Base-by-base conservation (phyloP, 2,329 filamentous ascomycete genomes). In the Ceratocystis eucalypticola region DNA sequence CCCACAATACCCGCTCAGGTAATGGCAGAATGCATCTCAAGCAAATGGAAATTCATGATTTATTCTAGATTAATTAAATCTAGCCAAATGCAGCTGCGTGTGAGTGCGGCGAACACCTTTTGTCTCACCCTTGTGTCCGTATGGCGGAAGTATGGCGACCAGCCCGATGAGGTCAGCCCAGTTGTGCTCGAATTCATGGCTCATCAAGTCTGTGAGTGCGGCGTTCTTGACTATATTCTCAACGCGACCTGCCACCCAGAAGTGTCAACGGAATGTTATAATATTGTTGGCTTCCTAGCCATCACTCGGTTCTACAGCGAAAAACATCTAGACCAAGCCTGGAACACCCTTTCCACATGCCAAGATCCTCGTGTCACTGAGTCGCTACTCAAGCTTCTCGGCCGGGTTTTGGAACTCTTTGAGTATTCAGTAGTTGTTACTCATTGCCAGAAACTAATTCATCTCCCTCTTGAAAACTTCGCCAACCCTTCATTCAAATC, bases 211-310 rank as follows among this genome's bases (percentile, higher is more conserved):
- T 79, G 87, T 17, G 77, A 80, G 5, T 87, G 88, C 48, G 85
- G 86, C 65, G 78, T 97, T 30, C 83, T 96, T 28, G 85, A 91
- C 68, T 97, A 96, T 74, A 85, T 99, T 59, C 83, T 96, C 64
- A 90, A 93, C 1, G 86, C 93, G 15, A 91, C 91, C 66, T 96
- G 93, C 41, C 94, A 97, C 72, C 91, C 92, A 0, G 91, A 96
- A 72, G 84, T 97, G 65, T 94, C 95, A 22, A 80, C 82, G 45
- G 85, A 91, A 70, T 89, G 89, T 71, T 81, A 82, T 50, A 96
- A 96, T 69, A 88, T 97, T 65, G 80, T 96, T 61, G 89, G 89
- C 0, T 97, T 97, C 72, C 79, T 97, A 64, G 83, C 91, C 25
- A 88, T 94, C 15, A 94, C 89, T 0, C 80, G 81, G 65, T 87